Percentiles rank a stretch among this genome's conserved stretches.
Evolutionary conservation across 2,329 filamentous ascomycete genomes (phyloP).

Genomic region (Fusarium sp.): DNA sequence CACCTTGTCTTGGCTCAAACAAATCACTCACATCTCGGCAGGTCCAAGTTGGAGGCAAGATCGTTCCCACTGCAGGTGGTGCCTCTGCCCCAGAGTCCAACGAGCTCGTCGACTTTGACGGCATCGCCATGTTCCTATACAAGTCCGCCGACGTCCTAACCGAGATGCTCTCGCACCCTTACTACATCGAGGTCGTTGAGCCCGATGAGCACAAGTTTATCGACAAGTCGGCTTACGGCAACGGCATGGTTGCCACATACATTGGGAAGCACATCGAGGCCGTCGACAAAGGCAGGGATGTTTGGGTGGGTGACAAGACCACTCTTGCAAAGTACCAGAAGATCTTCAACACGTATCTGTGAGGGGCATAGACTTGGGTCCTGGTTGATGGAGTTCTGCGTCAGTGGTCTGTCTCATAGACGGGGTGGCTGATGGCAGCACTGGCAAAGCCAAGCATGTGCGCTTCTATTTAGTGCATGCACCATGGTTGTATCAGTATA

Average conservation of each 20-base stretch:
- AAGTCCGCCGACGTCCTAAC: slow-evolving; percentile 34
- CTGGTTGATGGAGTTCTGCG: neutral
- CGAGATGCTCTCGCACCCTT: slow-evolving; percentile 45
- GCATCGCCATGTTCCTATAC: slow-evolving; percentile 48
- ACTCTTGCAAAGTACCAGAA: slow-evolving; percentile 36
- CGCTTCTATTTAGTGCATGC: neutral
- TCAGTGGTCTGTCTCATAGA: neutral
- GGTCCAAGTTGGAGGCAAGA: slow-evolving; percentile 44
- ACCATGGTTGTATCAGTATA: neutral
- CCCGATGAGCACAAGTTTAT: slow-evolving; percentile 47
- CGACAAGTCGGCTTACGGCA: slow-evolving; percentile 43
- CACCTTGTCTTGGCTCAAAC: neutral
- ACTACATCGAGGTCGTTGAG: slow-evolving; percentile 45
- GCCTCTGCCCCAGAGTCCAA: slow-evolving; percentile 28
- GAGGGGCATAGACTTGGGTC: neutral
- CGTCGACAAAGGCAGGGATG: slow-evolving; percentile 36
- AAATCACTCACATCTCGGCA: slow-evolving; percentile 5
- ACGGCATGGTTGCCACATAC: slow-evolving; percentile 45
- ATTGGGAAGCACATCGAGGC: slow-evolving; percentile 43
- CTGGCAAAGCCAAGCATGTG: neutral
- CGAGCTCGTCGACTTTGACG: slow-evolving; percentile 44
- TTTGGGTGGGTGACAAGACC: slow-evolving; percentile 39
- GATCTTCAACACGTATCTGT: slow-evolving; percentile 39
- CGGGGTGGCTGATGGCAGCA: neutral
- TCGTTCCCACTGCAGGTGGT: slow-evolving; percentile 39